These are phyloP conservation scores for Zoysia matrella DNA, from an alignment of 202 grass and related monocot genomes.

Conservation along the genomic window DNA sequence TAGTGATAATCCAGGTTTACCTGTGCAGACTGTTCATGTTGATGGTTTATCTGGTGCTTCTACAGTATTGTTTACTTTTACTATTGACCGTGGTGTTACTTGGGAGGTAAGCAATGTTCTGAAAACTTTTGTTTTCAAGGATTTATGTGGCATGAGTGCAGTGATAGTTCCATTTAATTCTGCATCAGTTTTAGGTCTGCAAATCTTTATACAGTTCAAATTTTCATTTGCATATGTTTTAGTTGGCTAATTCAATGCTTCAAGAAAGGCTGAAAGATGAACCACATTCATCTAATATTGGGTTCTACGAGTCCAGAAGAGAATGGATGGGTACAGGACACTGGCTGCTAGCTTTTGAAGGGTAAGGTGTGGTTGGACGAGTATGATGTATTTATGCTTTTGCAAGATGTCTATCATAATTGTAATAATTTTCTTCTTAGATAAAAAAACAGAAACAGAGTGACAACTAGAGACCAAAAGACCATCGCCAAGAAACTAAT, in stretches of 20 bases:
- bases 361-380: constrained; percentile 53
- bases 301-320: constrained; percentile 94
- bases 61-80: constrained; percentile 90
- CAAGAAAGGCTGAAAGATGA: constrained; percentile 74
- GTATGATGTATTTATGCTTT: constrained; percentile 42
- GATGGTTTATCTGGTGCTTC: constrained; percentile 86
- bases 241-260: constrained; percentile 71
- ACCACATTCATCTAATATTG: constrained; percentile 58
- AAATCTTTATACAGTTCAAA: constrained; percentile 27
- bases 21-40: constrained; percentile 82
- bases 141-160: background rate
- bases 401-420: constrained; percentile 8
- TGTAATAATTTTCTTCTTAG: background rate
- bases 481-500: constrained; percentile 26
- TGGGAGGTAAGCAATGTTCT: constrained; percentile 72
- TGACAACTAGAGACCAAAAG: background rate
- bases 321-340: constrained; percentile 95
- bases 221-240: constrained; percentile 34
- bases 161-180: constrained; percentile 22
- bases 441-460: background rate
- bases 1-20: constrained; percentile 31
- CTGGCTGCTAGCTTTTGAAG: constrained; percentile 80
- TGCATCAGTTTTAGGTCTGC: constrained; percentile 26
- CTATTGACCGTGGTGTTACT: constrained; percentile 78
- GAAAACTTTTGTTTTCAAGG: background rate